These are phyloP conservation scores for Akanthomyces dipterigenus DNA, from an alignment of 2,329 filamentous ascomycete genomes.

Conservation along the genomic window DNA sequence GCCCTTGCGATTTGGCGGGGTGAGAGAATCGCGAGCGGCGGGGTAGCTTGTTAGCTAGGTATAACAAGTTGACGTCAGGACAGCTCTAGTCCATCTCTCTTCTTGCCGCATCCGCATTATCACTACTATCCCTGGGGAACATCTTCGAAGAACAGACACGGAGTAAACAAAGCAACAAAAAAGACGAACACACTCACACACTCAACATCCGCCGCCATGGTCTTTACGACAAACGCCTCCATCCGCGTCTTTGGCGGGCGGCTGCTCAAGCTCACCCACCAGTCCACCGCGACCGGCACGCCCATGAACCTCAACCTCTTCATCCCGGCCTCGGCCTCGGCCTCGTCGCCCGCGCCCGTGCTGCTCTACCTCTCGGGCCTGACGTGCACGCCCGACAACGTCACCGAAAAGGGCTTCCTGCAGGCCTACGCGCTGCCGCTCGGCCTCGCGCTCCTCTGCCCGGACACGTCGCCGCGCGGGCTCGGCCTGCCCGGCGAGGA, in stretches of 20 bases:
- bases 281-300: slow-evolving; percentile 69
- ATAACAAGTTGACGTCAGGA: slow-evolving; percentile 5
- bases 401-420: slow-evolving; percentile 80
- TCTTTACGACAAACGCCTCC: slow-evolving; percentile 81
- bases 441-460: slow-evolving; percentile 88
- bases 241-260: slow-evolving; percentile 91
- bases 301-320: slow-evolving; percentile 93
- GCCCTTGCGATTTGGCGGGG: neutral
- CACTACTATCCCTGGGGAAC: neutral
- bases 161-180: neutral
- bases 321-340: slow-evolving; percentile 65
- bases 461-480: slow-evolving; percentile 88
- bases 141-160: neutral
- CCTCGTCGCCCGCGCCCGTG: slow-evolving; percentile 58
- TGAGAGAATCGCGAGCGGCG: neutral
- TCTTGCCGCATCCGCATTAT: neutral
- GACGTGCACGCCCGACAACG: slow-evolving; percentile 89
- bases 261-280: slow-evolving; percentile 88
- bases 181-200: slow-evolving; percentile 17
- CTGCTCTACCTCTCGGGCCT: slow-evolving; percentile 91
- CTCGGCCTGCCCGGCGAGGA: slow-evolving; percentile 76
- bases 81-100: neutral
- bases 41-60: neutral
- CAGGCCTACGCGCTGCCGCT: slow-evolving; percentile 72
- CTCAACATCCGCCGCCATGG: slow-evolving; percentile 43